Evolutionary conservation across 257 asterid species (phyloP), one percentile per base, ranked within the genome.

Genomic region (Primulina tabacum): DNA sequence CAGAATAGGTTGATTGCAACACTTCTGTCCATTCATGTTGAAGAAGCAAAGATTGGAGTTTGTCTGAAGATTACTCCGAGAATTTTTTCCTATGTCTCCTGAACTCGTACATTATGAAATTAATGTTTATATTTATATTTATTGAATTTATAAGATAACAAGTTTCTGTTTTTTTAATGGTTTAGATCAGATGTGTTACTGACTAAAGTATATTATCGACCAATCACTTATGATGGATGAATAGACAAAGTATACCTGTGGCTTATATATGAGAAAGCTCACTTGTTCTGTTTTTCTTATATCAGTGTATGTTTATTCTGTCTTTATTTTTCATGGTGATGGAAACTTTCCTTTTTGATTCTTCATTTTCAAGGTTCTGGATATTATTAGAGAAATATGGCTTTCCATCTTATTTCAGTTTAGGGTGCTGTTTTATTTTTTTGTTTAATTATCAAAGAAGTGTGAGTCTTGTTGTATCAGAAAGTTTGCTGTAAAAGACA

Each of bases 101-200:
- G 20, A 43, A 50, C 56, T 50, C 56, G 4, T 50, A 50, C 18
- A 14, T 50, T 11, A 50, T 50, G 21, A 50, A 5, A 50, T 50
- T 7, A 16, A 50, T 50, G 57, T 50, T 50, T 50, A 50, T 50
- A 16, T 50, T 16, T 50, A 5, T 50, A 16, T 50, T 16, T 50
- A 5, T 50, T 16, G 57, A 35, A 14, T 50, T 14, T 50, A 43
- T 50, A 16, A 50, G 21, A 50, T 20, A 50, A 32, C 43, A 21
- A 12, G 24, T 62, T 60, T 40, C 33, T 70, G 47, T 30, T 52
- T 26, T 52, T 29, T 55, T 17, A 7, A 55, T 34, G 20, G 32
- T 6, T 47, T 73, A 63, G 56, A 60, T 60, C 34, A 55, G 67
- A 33, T 60, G 57, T 67, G 67, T 69, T 37, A 52, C 64, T 66